Evolutionary conservation across 192 early-diverging fungal genomes (phyloP).

Genomic region (Coemansia sp.): DNA sequence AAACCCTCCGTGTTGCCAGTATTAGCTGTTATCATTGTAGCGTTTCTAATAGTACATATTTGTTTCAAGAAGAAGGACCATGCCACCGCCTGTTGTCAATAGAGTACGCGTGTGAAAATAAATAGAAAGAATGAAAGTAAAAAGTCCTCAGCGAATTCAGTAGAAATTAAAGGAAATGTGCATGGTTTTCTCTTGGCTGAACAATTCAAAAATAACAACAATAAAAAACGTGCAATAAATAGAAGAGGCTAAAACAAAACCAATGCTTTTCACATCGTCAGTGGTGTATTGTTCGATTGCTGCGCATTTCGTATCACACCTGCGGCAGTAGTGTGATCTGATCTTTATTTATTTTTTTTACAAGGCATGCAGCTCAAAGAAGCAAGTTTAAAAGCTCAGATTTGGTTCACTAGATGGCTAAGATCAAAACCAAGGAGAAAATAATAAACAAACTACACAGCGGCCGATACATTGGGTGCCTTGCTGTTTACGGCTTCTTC

Average conservation of each 20-base stretch:
- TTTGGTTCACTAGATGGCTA: background rate
- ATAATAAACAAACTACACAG: background rate
- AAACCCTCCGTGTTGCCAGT: slow-evolving; percentile 17
- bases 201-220: slow-evolving; percentile 6
- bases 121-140: background rate
- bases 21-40: slow-evolving; percentile 11
- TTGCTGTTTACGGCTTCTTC: slow-evolving; percentile 3
- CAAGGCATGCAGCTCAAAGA: background rate
- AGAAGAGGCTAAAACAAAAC: background rate
- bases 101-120: background rate
- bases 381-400: background rate
- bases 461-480: background rate
- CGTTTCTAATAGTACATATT: slow-evolving; percentile 6
- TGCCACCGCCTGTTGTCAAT: background rate
- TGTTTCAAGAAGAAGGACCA: background rate
- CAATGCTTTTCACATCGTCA: background rate
- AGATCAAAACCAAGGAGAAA: background rate
- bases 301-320: slow-evolving; percentile 23
- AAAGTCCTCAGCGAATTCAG: background rate
- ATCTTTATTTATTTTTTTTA: background rate
- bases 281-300: slow-evolving; percentile 2
- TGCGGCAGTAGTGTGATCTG: background rate
- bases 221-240: slow-evolving; percentile 7
- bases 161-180: slow-evolving; percentile 5
- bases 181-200: background rate